Base-by-base conservation (phyloP, 164 flowering plant genomes). In the Annona cherimola region DNA sequence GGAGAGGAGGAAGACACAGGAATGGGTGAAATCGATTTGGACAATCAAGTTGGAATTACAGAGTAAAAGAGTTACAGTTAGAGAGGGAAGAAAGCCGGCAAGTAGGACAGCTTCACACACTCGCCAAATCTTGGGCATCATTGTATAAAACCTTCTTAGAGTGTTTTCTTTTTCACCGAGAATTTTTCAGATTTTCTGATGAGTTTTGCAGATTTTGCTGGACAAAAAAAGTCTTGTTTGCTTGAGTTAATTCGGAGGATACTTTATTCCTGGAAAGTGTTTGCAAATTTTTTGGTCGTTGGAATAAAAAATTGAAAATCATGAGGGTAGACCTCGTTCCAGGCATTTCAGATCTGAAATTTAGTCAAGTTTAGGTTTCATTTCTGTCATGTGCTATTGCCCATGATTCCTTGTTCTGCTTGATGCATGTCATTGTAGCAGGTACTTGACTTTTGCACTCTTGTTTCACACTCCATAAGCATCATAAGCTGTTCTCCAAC, bases 1-100 rank as follows among this genome's bases (percentile, higher is more conserved):
- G 98, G 90, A 74, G 97, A 86, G 67, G 97, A 94, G 76, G 99
- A 94, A 84, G 99, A 94, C 73, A 87, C 90, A 0, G 99, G 97
- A 4, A 85, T 91, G 96, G 99, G 97, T 35, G 91, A 87, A 60
- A 78, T 86, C 42, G 93, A 94, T 79, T 61, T 94, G 69, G 96
- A 92, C 63, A 86, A 82, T 62, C 35, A 87, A 5, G 1, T 75
- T 60, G 87, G 86, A 2, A 63, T 84, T 4, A 76, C 75, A 6
- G 92, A 85, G 20, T 86, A 68, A 42, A 55, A 72, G 18, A 39
- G 1, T 8, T 2, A 14, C 7, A 64, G 42, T 5, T 5, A 26
- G 9, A 26, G 9, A 62, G 14, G 14, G 14, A 50, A 57, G 16
- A 50, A 61, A 43, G 5, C 41, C 26, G 50, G 59, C 45, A 60